Conservation (phyloP, 768 basidiomycete species). For the Lactarius tabidus region DNA sequence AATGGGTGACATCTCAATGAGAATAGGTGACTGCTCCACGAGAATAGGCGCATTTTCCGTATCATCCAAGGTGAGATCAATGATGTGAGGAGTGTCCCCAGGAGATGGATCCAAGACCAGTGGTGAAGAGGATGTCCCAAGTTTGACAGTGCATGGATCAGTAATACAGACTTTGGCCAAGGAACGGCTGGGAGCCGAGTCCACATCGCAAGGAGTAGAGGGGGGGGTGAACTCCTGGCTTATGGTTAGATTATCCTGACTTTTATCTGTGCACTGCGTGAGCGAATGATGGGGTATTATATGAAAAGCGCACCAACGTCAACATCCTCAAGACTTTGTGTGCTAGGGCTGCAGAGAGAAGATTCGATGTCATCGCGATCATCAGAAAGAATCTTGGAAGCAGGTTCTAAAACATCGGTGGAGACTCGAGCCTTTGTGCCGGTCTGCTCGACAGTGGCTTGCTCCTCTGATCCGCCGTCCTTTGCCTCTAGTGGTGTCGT, state of each 20-base stretch:
- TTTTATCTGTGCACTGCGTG: conserved; percentile 1
- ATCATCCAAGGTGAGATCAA: conserved; percentile 22
- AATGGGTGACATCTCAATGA: too few species aligned
- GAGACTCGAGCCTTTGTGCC: neutral
- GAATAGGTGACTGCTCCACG: conserved; percentile 19
- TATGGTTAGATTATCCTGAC: neutral
- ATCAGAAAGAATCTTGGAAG: neutral
- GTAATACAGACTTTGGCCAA: neutral
- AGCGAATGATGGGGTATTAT: neutral
- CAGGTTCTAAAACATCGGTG: neutral
- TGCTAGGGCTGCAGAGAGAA: neutral
- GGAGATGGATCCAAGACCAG: conserved; percentile 4
- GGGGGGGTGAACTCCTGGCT: neutral
- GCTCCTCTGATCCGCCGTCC: neutral
- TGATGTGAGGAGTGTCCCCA: conserved; percentile 1
- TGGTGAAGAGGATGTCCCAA: neutral
- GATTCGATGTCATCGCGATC: neutral
- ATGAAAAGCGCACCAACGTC: conserved; percentile 10
- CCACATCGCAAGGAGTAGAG: conserved; percentile 3
- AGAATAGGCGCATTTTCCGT: conserved; percentile 12
- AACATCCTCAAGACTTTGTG: neutral
- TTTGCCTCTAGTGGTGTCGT: neutral
- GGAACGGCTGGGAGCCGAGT: neutral
- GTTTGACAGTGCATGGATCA: neutral
- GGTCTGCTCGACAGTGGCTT: neutral